phyloP scores from a whole-genome alignment of 139 green algal genomes.

The Ostreobium quekettii region DNA sequence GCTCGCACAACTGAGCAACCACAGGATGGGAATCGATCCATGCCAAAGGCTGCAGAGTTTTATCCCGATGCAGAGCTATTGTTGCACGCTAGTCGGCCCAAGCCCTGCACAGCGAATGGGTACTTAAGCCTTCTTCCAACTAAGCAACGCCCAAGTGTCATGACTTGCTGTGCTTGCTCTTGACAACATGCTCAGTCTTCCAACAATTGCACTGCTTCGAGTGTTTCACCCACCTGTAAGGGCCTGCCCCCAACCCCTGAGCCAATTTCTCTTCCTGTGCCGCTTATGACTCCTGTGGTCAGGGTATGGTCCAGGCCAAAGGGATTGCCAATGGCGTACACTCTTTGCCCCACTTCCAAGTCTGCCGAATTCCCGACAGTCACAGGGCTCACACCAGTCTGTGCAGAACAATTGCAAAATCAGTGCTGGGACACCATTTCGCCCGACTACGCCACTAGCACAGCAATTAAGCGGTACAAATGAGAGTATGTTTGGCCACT shows the following conservation, averaged over 20 bases:
- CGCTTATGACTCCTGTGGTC: slow-evolving; percentile 56
- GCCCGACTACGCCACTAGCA: background rate
- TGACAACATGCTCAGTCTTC: background rate
- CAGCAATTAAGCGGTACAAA: background rate
- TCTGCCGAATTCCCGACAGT: slow-evolving; percentile 24
- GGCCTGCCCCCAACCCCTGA: slow-evolving; percentile 48
- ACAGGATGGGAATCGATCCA: too few relatives aligned
- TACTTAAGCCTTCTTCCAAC: too few relatives aligned
- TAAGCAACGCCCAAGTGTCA: too few relatives aligned
- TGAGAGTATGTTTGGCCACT: background rate
- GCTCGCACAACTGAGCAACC: too few relatives aligned
- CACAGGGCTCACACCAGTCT: background rate
- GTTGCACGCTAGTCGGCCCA: background rate
- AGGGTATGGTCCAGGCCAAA: slow-evolving; percentile 83
- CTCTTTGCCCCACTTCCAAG: slow-evolving; percentile 65
- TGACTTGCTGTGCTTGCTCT: background rate
- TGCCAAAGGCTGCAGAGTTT: too few relatives aligned
- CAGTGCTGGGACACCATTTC: slow-evolving; percentile 67
- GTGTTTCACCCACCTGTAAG: slow-evolving; percentile 27
- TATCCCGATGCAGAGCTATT: background rate
- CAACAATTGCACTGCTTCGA: background rate
- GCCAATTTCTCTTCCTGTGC: slow-evolving; percentile 56
- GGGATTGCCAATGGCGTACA: slow-evolving; percentile 85
- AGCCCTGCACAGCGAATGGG: too few relatives aligned
- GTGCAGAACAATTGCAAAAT: slow-evolving; percentile 40